Base-by-base conservation (phyloP, 164 flowering plant species). In the Vitis labrusca region DNA sequence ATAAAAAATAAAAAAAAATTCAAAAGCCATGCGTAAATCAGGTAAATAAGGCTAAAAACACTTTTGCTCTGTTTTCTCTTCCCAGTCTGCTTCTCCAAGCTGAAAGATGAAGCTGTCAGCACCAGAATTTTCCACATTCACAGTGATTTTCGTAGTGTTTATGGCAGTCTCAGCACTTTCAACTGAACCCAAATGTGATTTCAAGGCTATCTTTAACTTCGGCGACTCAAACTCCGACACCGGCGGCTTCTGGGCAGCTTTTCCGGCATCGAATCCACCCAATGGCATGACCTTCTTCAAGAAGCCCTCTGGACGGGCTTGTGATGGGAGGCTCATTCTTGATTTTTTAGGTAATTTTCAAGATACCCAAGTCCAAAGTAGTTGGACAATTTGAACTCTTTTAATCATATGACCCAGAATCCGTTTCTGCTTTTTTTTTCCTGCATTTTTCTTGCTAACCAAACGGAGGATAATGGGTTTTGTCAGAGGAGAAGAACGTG, bases 181-280 rank as follows among this genome's bases (percentile, higher is more conserved):
- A 3, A 52, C 80, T 66, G 81, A 78, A 14, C 82, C 81, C 8
- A 80, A 84, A 61, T 91, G 94, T 59, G 79, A 82, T 0, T 80
- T 85, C 13, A 37, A 80, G 73, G 97, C 87, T 1, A 89, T 89
- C 51, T 91, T 91, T 88, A 91, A 88, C 78, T 91, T 91, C 51
- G 97, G 92, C 2, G 97, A 91, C 78, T 89, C 94, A 1, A 91
- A 91, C 71, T 77, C 94, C 9, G 94, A 89, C 66, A 91, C 92
- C 3, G 97, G 97, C 1, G 97, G 94, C 23, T 89, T 91, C 68
- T 89, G 79, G 78, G 89, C 97, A 9, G 94, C 92, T 16, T 91
- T 91, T 68, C 97, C 94, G 15, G 74, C 90, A 0, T 81, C 83
- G 66, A 19, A 78, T 0, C 78, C 77, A 3, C 94, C 97, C 1